phyloP scores from a whole-genome alignment of 441 rosid genomes.

The Populus trichocarpa region DNA sequence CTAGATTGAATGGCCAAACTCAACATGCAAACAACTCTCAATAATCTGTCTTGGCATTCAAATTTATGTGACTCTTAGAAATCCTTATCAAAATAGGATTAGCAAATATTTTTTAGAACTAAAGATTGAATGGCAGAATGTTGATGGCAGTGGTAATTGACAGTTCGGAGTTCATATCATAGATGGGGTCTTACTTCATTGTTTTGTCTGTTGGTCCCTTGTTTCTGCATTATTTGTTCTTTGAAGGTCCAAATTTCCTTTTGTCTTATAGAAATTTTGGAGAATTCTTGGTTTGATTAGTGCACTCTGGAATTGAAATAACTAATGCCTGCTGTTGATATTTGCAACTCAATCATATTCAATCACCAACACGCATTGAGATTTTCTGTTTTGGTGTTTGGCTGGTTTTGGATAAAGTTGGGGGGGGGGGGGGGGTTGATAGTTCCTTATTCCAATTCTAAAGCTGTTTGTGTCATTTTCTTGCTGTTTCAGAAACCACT shows the following conservation, averaged over 20 bases:
- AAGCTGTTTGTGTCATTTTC: slow-evolving; percentile 9
- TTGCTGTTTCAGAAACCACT: slow-evolving; percentile 47
- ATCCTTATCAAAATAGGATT: too few species aligned
- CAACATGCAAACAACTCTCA: not conserved
- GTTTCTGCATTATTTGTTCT: too few species aligned
- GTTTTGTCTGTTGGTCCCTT: too few species aligned
- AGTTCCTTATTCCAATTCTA: not conserved
- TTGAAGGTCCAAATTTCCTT: too few species aligned
- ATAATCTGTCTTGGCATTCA: not conserved
- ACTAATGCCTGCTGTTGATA: not conserved
- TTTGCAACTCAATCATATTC: not conserved
- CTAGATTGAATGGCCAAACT: not conserved
- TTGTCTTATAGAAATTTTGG: not conserved
- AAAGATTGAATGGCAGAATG: too few species aligned
- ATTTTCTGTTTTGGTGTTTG: not conserved
- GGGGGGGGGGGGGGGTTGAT: not conserved
- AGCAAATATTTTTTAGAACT: too few species aligned
- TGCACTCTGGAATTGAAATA: not conserved
- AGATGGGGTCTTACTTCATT: too few species aligned
- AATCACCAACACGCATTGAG: not conserved
- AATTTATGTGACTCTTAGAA: too few species aligned
- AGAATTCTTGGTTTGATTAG: not conserved
- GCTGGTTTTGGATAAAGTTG: not conserved
- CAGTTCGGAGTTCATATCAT: too few species aligned
- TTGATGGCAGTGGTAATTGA: too few species aligned